Conservation (phyloP, 306 rosid species). For the Quercus bicolor region DNA sequence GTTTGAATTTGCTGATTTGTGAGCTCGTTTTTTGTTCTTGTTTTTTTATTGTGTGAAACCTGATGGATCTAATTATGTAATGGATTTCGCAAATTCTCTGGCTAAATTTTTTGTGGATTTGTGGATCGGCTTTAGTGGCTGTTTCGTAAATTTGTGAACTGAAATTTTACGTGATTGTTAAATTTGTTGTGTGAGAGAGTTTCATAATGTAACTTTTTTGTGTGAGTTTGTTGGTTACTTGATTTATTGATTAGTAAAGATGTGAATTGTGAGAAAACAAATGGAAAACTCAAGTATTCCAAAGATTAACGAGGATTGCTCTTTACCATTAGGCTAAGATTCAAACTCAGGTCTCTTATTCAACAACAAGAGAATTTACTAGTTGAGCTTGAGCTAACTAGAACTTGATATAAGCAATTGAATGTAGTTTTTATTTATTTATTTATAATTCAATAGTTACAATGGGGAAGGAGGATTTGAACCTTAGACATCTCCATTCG, state of each 20-base stretch:
- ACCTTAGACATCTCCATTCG: too few relatives aligned
- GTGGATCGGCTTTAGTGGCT: background rate
- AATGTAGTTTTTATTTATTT: background rate
- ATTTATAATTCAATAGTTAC: too few relatives aligned
- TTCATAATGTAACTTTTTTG: background rate
- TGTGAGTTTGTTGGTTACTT: background rate
- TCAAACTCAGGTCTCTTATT: too few relatives aligned
- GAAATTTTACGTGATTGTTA: background rate
- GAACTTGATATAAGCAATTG: background rate
- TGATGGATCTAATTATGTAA: slow-evolving; percentile 39
- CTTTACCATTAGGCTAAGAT: too few relatives aligned
- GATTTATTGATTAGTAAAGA: background rate
- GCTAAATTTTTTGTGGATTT: background rate
- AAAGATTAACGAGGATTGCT: too few relatives aligned
- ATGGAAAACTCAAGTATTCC: too few relatives aligned
- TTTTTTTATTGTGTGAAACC: background rate
- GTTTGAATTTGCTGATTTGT: slow-evolving; percentile 2
- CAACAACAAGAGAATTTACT: too few relatives aligned
- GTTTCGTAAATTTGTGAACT: background rate
- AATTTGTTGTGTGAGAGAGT: background rate
- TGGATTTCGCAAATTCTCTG: background rate
- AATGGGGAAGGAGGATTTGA: too few relatives aligned
- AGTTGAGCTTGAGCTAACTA: too few relatives aligned
- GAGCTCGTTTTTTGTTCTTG: slow-evolving; percentile 15
- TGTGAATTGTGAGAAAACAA: background rate